These are phyloP conservation scores for Epichloe typhina DNA, from an alignment of 2,329 filamentous ascomycete genomes.

Conservation along the genomic window DNA sequence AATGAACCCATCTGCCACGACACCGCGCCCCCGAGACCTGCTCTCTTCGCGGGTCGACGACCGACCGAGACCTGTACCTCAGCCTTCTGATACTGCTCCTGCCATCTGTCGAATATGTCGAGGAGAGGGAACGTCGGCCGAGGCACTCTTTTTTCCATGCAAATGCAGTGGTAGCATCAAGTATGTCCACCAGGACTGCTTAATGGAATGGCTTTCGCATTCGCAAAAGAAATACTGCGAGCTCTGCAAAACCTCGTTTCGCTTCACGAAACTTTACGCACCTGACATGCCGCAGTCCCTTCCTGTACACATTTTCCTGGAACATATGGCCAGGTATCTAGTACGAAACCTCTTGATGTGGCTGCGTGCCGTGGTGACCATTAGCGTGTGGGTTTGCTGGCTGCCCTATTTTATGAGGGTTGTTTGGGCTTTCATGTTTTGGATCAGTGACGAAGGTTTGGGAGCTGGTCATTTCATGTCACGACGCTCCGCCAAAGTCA, in stretches of 20 bases:
- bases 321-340: constrained; percentile 62
- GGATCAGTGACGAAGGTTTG: constrained; percentile 71
- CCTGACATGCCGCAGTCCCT: constrained; percentile 82
- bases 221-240: constrained; percentile 99
- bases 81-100: constrained; percentile 24
- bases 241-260: constrained; percentile 95
- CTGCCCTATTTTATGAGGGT: constrained; percentile 84
- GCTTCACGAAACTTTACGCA: constrained; percentile 95
- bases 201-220: constrained; percentile 98
- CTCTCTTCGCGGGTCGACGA: constrained; percentile 14
- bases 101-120: constrained; percentile 97
- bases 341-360: constrained; percentile 61
- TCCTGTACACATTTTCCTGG: constrained; percentile 67
- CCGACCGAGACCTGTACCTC: constrained; percentile 6
- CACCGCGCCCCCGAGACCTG: background rate
- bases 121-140: constrained; percentile 67
- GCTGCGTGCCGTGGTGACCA: constrained; percentile 65
- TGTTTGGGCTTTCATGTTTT: constrained; percentile 89
- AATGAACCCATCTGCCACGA: constrained; percentile 2
- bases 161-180: constrained; percentile 99
- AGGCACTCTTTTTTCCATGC: constrained; percentile 93
- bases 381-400: constrained; percentile 76
- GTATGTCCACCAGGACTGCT: constrained; percentile 91
- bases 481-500: background rate
- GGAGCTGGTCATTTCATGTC: constrained; percentile 18